Base-by-base conservation (phyloP, 805 yeast species). In the Zygotorulaspora florentina region DNA sequence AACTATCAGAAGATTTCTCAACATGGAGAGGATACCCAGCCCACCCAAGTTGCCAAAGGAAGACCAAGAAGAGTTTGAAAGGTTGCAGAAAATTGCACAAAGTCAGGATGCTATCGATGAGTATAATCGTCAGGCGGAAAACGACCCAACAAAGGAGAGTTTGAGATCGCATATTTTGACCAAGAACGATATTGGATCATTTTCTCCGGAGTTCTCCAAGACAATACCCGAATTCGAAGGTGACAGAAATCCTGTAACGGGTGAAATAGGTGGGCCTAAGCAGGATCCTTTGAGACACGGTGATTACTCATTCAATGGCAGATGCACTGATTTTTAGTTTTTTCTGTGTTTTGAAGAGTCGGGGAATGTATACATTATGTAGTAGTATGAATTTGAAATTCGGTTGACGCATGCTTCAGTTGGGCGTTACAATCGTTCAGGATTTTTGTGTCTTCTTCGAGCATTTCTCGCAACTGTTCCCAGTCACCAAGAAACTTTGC, bases 171-270 rank as follows among this genome's bases (percentile, higher is more conserved):
- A 73, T 3, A 51, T 69, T 16, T 51, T 72, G 44, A 56, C 63
- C 1, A 70, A 67, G 50, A 74, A 72, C 25, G 86, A 83, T 55
- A 75, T 84, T 39, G 85, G 86, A 6, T 69, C 73, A 3, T 77
- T 83, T 55, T 81, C 84, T 1, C 85, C 90, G 1, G 86, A 79
- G 45, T 79, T 74, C 53, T 75, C 85, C 63, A 80, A 84, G 64
- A 83, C 89, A 3, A 83, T 89, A 44, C 96, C 96, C 2, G 99
- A 93, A 60, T 93, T 93, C 62, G 96, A 90, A 66, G 99, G 99
- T 1, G 90, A 89, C 51, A 80, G 75, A 13, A 93, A 93, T 62
- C 99, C 99, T 0, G 76, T 72, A 47, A 93, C 99, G 0, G 99
- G 99, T 2, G 99, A 93, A 67, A 74, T 84, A 17, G 96, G 96